These are phyloP conservation scores for Cryptomeria japonica DNA, from an alignment of 75 land plant species.

Conservation along the genomic window DNA sequence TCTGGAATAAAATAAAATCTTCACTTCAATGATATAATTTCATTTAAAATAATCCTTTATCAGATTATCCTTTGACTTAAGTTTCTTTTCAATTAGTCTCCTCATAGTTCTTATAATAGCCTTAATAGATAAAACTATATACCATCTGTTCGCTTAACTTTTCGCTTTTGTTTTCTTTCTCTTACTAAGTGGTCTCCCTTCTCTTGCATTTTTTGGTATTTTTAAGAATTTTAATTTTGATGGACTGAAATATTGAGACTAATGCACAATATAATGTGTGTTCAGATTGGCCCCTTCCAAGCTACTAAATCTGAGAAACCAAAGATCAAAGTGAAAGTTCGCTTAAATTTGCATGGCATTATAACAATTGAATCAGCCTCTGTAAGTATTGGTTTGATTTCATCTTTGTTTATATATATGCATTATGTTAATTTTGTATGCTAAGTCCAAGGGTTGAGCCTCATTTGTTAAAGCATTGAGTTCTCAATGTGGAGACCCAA, in stretches of 20 bases:
- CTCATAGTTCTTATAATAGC: too few relatives aligned
- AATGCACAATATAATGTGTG: neutral
- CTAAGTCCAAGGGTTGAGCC: too few relatives aligned
- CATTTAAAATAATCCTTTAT: too few relatives aligned
- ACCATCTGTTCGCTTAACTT: too few relatives aligned
- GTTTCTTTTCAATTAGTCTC: too few relatives aligned
- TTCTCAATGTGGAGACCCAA: too few relatives aligned
- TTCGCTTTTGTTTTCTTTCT: neutral
- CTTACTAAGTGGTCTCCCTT: neutral
- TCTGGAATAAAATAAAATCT: too few relatives aligned
- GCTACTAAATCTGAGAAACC: conserved; percentile 44
- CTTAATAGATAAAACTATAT: too few relatives aligned
- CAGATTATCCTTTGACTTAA: too few relatives aligned
- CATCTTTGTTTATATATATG: neutral
- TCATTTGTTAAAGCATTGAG: too few relatives aligned
- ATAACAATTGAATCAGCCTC: conserved; percentile 68
- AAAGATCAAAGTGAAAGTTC: conserved; percentile 75
- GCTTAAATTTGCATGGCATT: conserved; percentile 81
- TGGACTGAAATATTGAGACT: neutral
- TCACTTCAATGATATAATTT: too few relatives aligned
- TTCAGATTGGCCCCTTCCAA: conserved; percentile 86
- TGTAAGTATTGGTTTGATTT: conserved; percentile 45
- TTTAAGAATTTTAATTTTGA: neutral
- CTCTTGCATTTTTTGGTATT: conserved; percentile 9
- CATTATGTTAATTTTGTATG: conserved; percentile 3